Base-by-base conservation (phyloP, 164 flowering plant genomes). In the Liriodendron chinense region DNA sequence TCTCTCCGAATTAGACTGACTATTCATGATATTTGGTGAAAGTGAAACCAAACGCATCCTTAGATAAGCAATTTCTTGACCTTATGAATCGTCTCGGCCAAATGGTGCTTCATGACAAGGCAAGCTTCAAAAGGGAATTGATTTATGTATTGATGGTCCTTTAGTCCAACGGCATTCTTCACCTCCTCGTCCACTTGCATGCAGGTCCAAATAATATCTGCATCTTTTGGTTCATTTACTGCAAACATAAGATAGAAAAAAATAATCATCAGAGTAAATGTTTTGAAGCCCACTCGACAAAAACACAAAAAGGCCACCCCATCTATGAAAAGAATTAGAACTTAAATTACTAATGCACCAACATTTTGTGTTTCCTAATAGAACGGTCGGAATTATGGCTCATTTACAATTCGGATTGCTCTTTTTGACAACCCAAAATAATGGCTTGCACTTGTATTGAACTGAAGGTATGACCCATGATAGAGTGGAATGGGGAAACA, bases 101-200 rank as follows among this genome's bases (percentile, higher is more conserved):
- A 85, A 86, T 93, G 97, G 83, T 96, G 99, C 79, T 96, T 96
- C 99, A 96, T 96, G 79, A 96, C 99, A 57, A 96, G 87, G 83
- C 98, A 96, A 82, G 98, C 94, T 85, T 96, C 99, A 78, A 82
- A 94, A 7, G 99, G 99, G 78, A 93, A 96, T 78, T 96, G 99
- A 73, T 96, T 96, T n/a, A 91, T 73, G 82, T 86, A 92, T 74
- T 94, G 98, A 43, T 82, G 76, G 72, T 94, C 94, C 57, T 88
- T 90, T 48, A 96, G 76, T 77, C 94, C 97, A 75, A 85, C 74
- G 71, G 90, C 88, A 67, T 88, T 91, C 82, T 86, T 96, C 72
- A 80, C 80, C 65, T 94, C 98, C 65, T 90, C 96, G 81, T 96
- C 99, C 34, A 96, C 84, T 85, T 94, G 98, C 85, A 80, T 69